Percentiles rank a stretch among this genome's conserved stretches.
Conservation (phyloP, 768 basidiomycete species). For the Mycena leptocephala region DNA sequence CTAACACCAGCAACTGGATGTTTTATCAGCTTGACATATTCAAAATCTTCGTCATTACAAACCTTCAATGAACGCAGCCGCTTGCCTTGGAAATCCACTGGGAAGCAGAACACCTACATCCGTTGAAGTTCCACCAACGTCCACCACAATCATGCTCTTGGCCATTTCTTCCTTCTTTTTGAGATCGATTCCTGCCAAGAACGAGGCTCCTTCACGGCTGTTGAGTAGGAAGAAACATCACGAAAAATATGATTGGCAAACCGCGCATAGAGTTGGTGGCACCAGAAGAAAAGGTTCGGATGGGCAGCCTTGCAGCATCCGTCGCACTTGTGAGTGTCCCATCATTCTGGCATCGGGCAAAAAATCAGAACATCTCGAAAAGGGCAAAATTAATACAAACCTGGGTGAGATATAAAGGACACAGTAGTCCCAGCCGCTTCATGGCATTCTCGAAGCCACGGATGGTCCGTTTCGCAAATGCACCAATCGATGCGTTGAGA, state of each 20-base stretch:
- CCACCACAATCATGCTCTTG: constrained; percentile 66
- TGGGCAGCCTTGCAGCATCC: constrained; percentile 70
- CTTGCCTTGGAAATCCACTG: constrained; percentile 74
- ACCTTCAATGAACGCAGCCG: constrained; percentile 72
- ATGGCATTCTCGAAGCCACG: constrained; percentile 69
- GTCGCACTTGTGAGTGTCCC: constrained; percentile 67
- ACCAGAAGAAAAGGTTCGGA: constrained; percentile 74
- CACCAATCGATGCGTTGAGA: constrained; percentile 75
- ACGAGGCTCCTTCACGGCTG: constrained; percentile 63
- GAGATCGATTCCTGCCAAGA: constrained; percentile 60
- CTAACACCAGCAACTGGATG: constrained; percentile 67
- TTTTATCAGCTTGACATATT: not conserved
- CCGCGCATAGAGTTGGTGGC: constrained; percentile 80
- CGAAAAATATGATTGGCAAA: not conserved
- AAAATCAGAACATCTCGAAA: not conserved
- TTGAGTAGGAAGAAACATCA: not conserved
- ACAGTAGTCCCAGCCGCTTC: constrained; percentile 60
- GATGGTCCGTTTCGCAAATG: constrained; percentile 72
- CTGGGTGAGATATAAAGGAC: constrained; percentile 71
- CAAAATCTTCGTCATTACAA: not conserved
- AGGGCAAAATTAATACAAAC: constrained; percentile 12
- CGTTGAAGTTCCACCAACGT: constrained; percentile 78
- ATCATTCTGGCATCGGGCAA: constrained; percentile 57
- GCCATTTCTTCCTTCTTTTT: constrained; percentile 30
- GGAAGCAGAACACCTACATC: constrained; percentile 77